phyloP scores from a whole-genome alignment of 2,329 filamentous ascomycete genomes.

The Pestalotiopsis sp. region DNA sequence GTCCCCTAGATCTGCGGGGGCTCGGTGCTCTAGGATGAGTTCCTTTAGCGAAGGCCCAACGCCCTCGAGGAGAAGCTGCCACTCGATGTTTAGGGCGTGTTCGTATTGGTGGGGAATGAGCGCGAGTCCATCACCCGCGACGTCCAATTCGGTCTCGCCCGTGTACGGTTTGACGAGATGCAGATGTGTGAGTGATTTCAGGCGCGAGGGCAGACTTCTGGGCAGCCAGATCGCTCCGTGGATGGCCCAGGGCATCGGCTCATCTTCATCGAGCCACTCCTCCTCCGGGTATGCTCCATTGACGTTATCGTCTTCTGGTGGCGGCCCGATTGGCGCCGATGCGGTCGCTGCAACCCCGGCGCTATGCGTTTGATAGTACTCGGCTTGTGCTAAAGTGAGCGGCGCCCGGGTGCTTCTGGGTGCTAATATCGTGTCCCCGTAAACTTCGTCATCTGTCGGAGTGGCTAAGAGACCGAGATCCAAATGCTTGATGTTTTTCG shows the following conservation, averaged over 20 bases:
- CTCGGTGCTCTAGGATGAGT: slow-evolving; percentile 10
- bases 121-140: not conserved
- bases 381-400: not conserved
- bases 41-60: not conserved
- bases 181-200: slow-evolving; percentile 5
- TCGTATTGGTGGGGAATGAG: not conserved
- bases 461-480: slow-evolving; percentile 7
- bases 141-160: not conserved
- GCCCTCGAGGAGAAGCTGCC: not conserved
- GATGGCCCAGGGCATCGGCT: not conserved
- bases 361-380: not conserved
- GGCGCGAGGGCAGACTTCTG: not conserved
- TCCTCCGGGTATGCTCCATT: not conserved
- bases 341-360: not conserved
- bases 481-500: not conserved
- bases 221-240: slow-evolving; percentile 7
- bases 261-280: not conserved
- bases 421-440: not conserved
- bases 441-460: slow-evolving; percentile 1
- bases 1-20: not conserved
- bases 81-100: not conserved
- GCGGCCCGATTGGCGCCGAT: not conserved
- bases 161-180: slow-evolving; percentile 9
- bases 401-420: not conserved
- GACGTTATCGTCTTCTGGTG: not conserved